Conservation (phyloP, 2,329 filamentous ascomycete genomes). For the Fusarium continuum region DNA sequence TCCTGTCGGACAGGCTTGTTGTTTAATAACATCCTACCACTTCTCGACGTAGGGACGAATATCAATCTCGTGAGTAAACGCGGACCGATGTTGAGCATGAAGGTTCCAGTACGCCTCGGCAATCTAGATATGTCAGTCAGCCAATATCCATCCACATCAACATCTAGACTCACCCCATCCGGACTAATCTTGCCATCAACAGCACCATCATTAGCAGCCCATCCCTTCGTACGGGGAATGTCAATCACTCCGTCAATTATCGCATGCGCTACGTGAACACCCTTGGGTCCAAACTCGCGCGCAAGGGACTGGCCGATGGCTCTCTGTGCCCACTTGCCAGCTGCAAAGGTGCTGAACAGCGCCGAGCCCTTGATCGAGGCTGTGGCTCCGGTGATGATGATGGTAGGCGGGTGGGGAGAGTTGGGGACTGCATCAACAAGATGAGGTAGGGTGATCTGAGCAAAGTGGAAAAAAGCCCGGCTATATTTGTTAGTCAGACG, state of each 20-base stretch:
- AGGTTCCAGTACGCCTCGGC: constrained; percentile 87
- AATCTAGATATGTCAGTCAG: constrained; percentile 63
- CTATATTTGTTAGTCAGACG: constrained; percentile 46
- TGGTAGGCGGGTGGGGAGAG: constrained; percentile 72
- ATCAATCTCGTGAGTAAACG: constrained; percentile 85
- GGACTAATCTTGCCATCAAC: constrained; percentile 74
- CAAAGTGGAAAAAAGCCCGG: constrained; percentile 78
- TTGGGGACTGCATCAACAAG: constrained; percentile 69
- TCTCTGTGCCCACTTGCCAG: constrained; percentile 81
- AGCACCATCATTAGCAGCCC: constrained; percentile 54
- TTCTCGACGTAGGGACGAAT: constrained; percentile 84
- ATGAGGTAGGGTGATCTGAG: constrained; percentile 74
- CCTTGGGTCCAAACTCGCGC: constrained; percentile 83
- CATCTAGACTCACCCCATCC: constrained; percentile 69
- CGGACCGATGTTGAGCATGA: constrained; percentile 80
- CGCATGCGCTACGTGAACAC: constrained; percentile 83
- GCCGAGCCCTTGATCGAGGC: constrained; percentile 79
- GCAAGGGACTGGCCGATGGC: constrained; percentile 79
- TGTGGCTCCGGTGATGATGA: constrained; percentile 89
- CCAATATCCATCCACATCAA: background rate
- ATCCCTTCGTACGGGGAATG: constrained; percentile 73
- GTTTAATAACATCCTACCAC: too few relatives aligned
- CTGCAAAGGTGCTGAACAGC: constrained; percentile 75
- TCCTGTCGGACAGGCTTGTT: too few relatives aligned
- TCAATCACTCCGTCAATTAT: constrained; percentile 89